A percentile compares a stretch with the other conserved stretches of the same genome.
phyloP scores from a whole-genome alignment of 164 flowering plant species.

The Liriodendron chinense region DNA sequence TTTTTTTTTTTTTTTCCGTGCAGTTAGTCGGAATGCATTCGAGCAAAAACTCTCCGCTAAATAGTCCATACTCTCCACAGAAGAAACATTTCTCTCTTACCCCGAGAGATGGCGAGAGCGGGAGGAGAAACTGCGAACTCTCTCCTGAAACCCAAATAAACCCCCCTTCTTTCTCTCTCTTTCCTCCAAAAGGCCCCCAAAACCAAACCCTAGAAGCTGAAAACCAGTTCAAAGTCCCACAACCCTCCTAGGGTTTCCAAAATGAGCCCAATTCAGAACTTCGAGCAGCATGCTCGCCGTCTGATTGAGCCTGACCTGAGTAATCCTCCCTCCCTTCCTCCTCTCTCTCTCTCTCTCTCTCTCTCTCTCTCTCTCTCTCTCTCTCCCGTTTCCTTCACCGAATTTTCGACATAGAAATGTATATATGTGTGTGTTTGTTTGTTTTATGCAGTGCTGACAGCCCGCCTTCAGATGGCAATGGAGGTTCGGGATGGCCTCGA shows the following conservation, averaged over 20 bases:
- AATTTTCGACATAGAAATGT: background rate
- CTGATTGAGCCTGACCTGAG: conserved; percentile 75
- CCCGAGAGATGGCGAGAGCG: background rate
- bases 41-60: no score
- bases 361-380: background rate
- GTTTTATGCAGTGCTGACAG: conserved; percentile 47
- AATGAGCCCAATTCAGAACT: conserved; percentile 95
- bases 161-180: background rate
- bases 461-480: conserved; percentile 86
- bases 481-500: conserved; percentile 95
- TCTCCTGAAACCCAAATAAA: no score
- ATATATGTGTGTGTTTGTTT: background rate
- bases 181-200: background rate
- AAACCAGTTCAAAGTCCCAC: background rate
- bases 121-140: background rate
- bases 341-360: conserved; percentile 2
- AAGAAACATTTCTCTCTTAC: background rate
- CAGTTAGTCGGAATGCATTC: no score
- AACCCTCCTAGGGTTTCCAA: background rate
- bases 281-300: conserved; percentile 81
- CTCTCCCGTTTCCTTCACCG: background rate
- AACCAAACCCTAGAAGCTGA: background rate
- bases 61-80: background rate
- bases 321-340: conserved; percentile 24
- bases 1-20: no score